A percentile compares a stretch with the other conserved stretches of the same genome.
These are phyloP conservation scores for Aspergillus glaucus DNA, from an alignment of 2,329 filamentous ascomycete species.

Conservation along the genomic window DNA sequence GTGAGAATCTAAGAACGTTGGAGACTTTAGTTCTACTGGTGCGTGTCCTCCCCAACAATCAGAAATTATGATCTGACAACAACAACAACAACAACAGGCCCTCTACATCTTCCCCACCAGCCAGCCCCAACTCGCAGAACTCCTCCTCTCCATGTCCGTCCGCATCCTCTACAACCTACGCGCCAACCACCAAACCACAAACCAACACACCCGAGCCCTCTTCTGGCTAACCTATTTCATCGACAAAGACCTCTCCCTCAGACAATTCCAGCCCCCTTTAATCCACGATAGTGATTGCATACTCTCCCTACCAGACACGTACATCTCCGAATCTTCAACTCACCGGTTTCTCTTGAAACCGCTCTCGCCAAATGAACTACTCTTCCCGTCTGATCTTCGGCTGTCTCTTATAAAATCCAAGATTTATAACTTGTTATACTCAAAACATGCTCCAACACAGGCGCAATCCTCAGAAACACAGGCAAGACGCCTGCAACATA, in stretches of 20 bases:
- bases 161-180: conserved; percentile 17
- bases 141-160: conserved; percentile 15
- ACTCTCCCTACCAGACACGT: conserved; percentile 15
- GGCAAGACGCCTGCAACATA: conserved; percentile 15
- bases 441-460: conserved; percentile 6
- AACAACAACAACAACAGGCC: conserved; percentile 6
- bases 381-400: conserved; percentile 21
- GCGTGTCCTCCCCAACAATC: not conserved
- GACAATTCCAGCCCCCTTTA: conserved; percentile 13
- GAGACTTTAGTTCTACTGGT: conserved; percentile 17
- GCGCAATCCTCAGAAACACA: conserved; percentile 4
- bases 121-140: conserved; percentile 14
- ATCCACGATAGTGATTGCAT: conserved; percentile 19
- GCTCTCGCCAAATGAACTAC: conserved; percentile 13
- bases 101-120: conserved; percentile 16
- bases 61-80: not conserved
- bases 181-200: not conserved
- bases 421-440: conserved; percentile 16
- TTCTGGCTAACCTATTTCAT: conserved; percentile 20
- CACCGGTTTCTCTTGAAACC: conserved; percentile 16
- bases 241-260: conserved; percentile 19
- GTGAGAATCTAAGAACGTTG: conserved; percentile 10
- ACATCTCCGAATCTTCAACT: conserved; percentile 12
- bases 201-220: conserved; percentile 15
- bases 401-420: conserved; percentile 18